Evolutionary conservation across 2,329 filamentous ascomycete genomes (phyloP).

Genomic region (Didymella pomorum): DNA sequence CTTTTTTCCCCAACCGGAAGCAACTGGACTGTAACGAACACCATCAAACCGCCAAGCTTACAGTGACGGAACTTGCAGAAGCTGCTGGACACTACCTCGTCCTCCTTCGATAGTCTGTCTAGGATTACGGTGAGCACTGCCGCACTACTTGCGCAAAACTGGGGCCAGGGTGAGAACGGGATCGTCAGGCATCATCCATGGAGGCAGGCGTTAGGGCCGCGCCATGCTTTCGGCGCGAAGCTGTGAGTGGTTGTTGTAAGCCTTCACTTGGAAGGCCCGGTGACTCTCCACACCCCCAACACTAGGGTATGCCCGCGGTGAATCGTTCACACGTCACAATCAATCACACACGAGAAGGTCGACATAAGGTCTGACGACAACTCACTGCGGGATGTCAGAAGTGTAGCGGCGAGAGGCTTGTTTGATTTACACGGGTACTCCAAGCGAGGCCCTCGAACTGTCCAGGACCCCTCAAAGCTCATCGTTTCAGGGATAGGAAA

Average conservation of each 20-base stretch:
- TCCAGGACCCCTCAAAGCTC: conserved; percentile 6
- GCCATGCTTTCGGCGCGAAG: conserved; percentile 27
- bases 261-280: conserved; percentile 21
- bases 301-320: conserved; percentile 14
- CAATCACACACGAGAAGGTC: conserved; percentile 4
- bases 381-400: conserved; percentile 5
- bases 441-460: conserved; percentile 6
- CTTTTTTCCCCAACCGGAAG: conserved; percentile 1
- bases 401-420: neutral
- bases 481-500: conserved; percentile 17
- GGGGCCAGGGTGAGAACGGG: conserved; percentile 31
- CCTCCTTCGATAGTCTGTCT: conserved; percentile 5
- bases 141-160: conserved; percentile 17
- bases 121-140: conserved; percentile 14
- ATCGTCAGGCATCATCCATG: conserved; percentile 23
- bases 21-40: conserved; percentile 1
- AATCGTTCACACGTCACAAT: conserved; percentile 18
- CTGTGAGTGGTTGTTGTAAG: conserved; percentile 28
- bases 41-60: conserved; percentile 5
- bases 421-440: neutral
- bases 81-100: conserved; percentile 3
- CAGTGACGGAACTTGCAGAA: conserved; percentile 10
- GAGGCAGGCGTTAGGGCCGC: conserved; percentile 19
- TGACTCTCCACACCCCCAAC: conserved; percentile 21
- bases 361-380: conserved; percentile 13